Percentiles rank a stretch among this genome's conserved stretches.
These are phyloP conservation scores for Alternaria hordeiaustralica DNA, from an alignment of 2,329 filamentous ascomycete species.

Conservation along the genomic window DNA sequence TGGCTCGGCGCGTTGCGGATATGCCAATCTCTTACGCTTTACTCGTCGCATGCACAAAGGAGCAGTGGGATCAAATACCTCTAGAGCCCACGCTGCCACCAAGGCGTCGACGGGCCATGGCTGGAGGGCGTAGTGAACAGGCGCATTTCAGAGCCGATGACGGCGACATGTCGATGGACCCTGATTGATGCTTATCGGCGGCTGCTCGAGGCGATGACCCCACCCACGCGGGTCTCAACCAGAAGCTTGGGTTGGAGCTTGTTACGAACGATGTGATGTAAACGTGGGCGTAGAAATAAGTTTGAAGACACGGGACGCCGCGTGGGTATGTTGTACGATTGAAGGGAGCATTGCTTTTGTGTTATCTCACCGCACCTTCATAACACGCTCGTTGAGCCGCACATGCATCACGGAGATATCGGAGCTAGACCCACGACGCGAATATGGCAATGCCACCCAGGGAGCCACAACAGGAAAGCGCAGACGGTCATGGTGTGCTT, in stretches of 20 bases:
- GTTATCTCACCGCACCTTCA: conserved; percentile 20
- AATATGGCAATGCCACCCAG: conserved; percentile 15
- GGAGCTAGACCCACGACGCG: conserved; percentile 16
- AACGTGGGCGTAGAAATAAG: conserved; percentile 10
- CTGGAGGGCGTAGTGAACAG: conserved; percentile 23
- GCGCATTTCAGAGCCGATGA: conserved; percentile 40
- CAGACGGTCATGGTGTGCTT: conserved; percentile 5
- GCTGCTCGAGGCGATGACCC: conserved; percentile 23
- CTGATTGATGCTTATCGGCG: conserved; percentile 34
- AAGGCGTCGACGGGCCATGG: conserved; percentile 11
- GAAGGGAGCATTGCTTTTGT: conserved; percentile 8
- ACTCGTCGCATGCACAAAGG: background rate
- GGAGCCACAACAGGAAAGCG: background rate
- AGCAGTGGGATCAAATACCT: conserved; percentile 36
- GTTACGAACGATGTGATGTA: conserved; percentile 7
- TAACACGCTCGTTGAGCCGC: conserved; percentile 8
- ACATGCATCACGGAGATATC: conserved; percentile 5
- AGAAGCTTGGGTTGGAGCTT: conserved; percentile 9
- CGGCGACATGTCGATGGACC: conserved; percentile 39
- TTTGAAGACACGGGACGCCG: background rate
- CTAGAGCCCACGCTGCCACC: conserved; percentile 23
- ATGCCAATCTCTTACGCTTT: background rate
- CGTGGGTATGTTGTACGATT: conserved; percentile 3
- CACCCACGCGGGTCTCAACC: conserved; percentile 28
- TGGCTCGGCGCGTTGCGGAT: conserved; percentile 16